Evolutionary conservation across 306 rosid species (phyloP).

Genomic region (Alnus glutinosa): DNA sequence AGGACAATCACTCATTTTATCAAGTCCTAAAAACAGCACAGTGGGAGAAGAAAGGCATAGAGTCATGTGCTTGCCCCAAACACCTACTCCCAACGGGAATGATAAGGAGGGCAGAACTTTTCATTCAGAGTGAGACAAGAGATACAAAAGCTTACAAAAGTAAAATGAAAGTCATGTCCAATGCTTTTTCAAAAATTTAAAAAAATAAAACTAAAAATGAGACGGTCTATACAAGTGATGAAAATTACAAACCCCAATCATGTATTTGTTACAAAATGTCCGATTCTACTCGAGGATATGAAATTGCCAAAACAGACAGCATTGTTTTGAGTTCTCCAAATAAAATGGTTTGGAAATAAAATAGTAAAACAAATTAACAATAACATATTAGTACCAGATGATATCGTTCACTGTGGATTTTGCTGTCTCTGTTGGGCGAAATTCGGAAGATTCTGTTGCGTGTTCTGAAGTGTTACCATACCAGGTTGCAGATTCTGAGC

Average conservation of each 20-base stretch:
- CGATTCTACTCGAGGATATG: neutral
- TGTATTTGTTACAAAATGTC: neutral
- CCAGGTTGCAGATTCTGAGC: constrained; percentile 79
- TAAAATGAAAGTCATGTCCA: neutral
- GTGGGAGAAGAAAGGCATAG: neutral
- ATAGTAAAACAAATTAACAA: neutral
- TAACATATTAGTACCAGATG: neutral
- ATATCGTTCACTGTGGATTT: constrained; percentile 56
- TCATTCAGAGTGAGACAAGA: neutral
- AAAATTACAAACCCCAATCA: neutral
- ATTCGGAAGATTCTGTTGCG: constrained; percentile 75
- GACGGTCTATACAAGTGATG: neutral
- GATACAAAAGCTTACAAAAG: neutral
- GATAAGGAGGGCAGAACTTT: neutral
- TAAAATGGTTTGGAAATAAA: neutral
- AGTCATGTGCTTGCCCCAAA: neutral
- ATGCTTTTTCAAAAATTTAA: neutral
- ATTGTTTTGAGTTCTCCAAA: neutral
- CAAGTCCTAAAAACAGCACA: neutral
- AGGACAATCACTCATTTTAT: neutral
- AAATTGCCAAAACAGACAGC: constrained; percentile 5
- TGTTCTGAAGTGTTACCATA: constrained; percentile 68
- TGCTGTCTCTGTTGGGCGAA: constrained; percentile 89
- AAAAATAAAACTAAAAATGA: neutral
- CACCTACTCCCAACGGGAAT: neutral